Evolutionary conservation across 495 filamentous ascomycete species (phyloP).

Genomic region (Letharia lupina): DNA sequence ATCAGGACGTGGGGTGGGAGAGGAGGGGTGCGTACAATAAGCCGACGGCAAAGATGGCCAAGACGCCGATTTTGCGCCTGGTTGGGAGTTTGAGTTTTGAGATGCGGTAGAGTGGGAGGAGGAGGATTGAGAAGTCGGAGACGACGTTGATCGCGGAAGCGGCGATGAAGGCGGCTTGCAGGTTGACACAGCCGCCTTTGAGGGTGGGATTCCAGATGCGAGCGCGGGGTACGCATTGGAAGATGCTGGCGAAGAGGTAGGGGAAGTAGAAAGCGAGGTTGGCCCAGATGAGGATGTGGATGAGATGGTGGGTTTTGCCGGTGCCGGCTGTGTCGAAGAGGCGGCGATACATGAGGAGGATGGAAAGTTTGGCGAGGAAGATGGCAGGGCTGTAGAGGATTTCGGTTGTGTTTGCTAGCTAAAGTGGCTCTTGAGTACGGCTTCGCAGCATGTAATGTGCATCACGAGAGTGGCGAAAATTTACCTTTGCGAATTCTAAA

Average conservation of each 20-base stretch:
- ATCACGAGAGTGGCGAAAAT: neutral
- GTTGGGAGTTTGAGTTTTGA: constrained; percentile 27
- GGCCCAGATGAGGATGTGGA: constrained; percentile 14
- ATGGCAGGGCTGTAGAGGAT: constrained; percentile 12
- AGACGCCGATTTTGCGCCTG: constrained; percentile 30
- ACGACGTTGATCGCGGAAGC: constrained; percentile 28
- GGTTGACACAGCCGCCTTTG: constrained; percentile 27
- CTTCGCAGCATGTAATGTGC: too few species aligned
- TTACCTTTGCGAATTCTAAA: constrained; percentile 23
- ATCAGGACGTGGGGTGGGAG: neutral
- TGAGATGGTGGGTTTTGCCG: constrained; percentile 4
- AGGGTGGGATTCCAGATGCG: constrained; percentile 15
- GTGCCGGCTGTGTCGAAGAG: constrained; percentile 11
- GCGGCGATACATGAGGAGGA: constrained; percentile 18
- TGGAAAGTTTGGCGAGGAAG: constrained; percentile 16
- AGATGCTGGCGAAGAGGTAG: neutral
- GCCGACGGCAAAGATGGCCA: constrained; percentile 30
- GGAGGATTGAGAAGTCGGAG: constrained; percentile 29
- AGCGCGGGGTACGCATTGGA: constrained; percentile 16
- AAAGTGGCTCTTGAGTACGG: neutral
- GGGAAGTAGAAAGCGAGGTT: constrained; percentile 11
- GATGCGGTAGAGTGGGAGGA: constrained; percentile 28
- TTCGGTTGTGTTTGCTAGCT: constrained; percentile 1
- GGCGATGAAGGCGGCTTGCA: constrained; percentile 22
- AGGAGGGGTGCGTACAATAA: constrained; percentile 20